Percentiles rank a stretch among this genome's conserved stretches.
phyloP scores from a whole-genome alignment of 257 asterid species.

The Misopates orontium region DNA sequence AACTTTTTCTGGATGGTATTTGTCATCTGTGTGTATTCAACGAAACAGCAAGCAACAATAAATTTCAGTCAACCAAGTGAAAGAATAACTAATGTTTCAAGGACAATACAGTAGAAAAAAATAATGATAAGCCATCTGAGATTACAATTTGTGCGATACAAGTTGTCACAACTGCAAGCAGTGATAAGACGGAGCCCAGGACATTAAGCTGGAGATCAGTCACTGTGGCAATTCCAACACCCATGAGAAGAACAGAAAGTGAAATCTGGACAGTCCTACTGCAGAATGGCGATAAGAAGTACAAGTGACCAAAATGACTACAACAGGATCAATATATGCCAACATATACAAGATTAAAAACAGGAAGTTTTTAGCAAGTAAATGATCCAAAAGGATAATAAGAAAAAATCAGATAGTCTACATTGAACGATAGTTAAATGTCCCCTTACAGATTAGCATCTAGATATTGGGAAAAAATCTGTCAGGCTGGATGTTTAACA shows the following conservation, averaged over 20 bases:
- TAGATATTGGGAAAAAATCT: not conserved
- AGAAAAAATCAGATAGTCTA: not conserved
- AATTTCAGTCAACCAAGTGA: not conserved
- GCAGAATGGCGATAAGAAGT: slow-evolving; percentile 37
- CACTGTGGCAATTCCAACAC: slow-evolving; percentile 95
- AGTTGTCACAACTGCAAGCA: slow-evolving; percentile 80
- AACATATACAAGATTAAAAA: slow-evolving; percentile 9
- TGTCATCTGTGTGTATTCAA: slow-evolving; percentile 68
- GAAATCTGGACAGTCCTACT: slow-evolving; percentile 77
- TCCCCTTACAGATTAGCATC: not conserved
- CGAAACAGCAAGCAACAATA: not conserved
- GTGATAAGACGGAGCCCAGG: slow-evolving; percentile 74
- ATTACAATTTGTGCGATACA: slow-evolving; percentile 94
- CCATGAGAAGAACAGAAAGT: slow-evolving; percentile 72
- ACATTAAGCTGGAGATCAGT: slow-evolving; percentile 90
- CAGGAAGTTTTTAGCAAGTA: not conserved
- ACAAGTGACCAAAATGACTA: slow-evolving; percentile 12
- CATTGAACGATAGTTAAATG: not conserved
- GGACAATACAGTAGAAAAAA: slow-evolving; percentile 3
- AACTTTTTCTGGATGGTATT: slow-evolving; percentile 89
- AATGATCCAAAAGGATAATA: too few species aligned
- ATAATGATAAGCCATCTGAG: too few species aligned
- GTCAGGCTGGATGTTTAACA: not conserved
- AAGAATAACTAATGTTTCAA: slow-evolving; percentile 37
- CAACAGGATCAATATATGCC: not conserved